Conservation (phyloP, 1,284 basidiomycete genomes). For the Peniophora sp. region DNA sequence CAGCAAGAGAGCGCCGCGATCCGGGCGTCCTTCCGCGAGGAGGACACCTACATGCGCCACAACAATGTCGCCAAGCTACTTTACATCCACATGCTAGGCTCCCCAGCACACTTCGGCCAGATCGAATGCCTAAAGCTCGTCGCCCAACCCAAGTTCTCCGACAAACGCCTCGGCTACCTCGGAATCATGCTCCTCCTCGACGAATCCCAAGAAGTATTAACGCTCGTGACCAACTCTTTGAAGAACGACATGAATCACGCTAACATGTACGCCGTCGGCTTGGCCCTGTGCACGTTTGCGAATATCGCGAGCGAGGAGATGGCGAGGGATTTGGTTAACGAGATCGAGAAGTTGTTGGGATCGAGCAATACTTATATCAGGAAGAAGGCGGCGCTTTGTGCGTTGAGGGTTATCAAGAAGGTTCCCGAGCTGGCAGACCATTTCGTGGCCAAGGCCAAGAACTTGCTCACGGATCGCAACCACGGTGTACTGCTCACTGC, state of each 20-base stretch:
- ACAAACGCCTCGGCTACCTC: constrained; percentile 95
- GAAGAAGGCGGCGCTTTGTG: constrained; percentile 97
- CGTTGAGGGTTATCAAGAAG: constrained; percentile 92
- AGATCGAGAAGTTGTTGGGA: constrained; percentile 95
- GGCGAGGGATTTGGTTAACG: constrained; percentile 93
- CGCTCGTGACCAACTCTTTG: constrained; percentile 94
- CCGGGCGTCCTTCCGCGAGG: constrained; percentile 95
- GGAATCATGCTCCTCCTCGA: constrained; percentile 98
- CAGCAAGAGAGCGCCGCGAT: constrained; percentile 98
- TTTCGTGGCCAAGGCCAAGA: constrained; percentile 84
- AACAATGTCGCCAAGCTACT: constrained; percentile 98
- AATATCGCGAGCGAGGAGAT: constrained; percentile 99
- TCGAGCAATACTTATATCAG: constrained; percentile 99
- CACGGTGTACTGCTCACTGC: constrained; percentile 94
- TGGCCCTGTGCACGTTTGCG: constrained; percentile 97
- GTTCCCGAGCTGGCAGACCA: constrained; percentile 96
- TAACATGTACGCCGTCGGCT: constrained; percentile 98
- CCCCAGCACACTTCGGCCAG: constrained; percentile 98
- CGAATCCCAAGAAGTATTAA: constrained; percentile 97
- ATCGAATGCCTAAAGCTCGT: constrained; percentile 99
- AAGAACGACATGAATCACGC: constrained; percentile 99
- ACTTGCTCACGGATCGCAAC: constrained; percentile 91
- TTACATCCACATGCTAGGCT: constrained; percentile 99
- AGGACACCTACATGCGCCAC: constrained; percentile 88
- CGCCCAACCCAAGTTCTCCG: constrained; percentile 93